Conservation (phyloP, 768 basidiomycete genomes). For the Russula sp. region DNA sequence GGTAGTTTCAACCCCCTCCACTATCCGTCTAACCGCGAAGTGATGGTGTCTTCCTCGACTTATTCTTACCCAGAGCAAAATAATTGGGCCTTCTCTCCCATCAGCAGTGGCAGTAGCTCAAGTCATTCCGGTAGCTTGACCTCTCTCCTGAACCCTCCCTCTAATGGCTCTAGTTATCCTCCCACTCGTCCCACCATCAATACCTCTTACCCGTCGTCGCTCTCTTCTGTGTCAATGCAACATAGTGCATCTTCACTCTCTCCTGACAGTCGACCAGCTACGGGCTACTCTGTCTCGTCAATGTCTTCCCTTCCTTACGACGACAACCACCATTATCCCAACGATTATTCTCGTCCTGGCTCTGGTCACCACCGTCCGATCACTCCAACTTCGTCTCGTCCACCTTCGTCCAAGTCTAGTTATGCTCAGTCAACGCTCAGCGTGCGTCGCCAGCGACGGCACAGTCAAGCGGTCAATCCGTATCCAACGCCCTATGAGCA, state of each 20-base stretch:
- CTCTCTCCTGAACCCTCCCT: slow-evolving; percentile 65
- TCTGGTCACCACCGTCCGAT: slow-evolving; percentile 62
- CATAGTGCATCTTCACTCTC: slow-evolving; percentile 65
- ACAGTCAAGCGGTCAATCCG: slow-evolving; percentile 82
- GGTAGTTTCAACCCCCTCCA: slow-evolving; percentile 39
- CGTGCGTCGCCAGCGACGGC: slow-evolving; percentile 65
- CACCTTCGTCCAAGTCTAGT: slow-evolving; percentile 58
- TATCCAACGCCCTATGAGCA: slow-evolving; percentile 76
- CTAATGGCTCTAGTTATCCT: slow-evolving; percentile 37
- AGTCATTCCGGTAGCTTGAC: slow-evolving; percentile 69
- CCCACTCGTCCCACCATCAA: slow-evolving; percentile 59
- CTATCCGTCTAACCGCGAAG: slow-evolving; percentile 29
- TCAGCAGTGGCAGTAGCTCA: slow-evolving; percentile 46
- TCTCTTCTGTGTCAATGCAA: slow-evolving; percentile 39
- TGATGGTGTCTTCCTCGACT: slow-evolving; percentile 43
- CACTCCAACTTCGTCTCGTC: slow-evolving; percentile 61
- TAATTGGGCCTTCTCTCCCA: slow-evolving; percentile 41
- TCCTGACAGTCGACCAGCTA: slow-evolving; percentile 79
- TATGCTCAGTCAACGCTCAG: slow-evolving; percentile 49
- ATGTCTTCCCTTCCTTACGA: slow-evolving; percentile 57
- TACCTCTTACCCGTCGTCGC: slow-evolving; percentile 49
- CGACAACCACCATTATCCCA: slow-evolving; percentile 39
- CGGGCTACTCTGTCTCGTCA: slow-evolving; percentile 80
- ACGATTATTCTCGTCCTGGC: slow-evolving; percentile 61
- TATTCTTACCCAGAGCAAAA: slow-evolving; percentile 58